Evolutionary conservation across 2,329 filamentous ascomycete genomes (phyloP).

Genomic region (Paracorniculantispora psalliotae): DNA sequence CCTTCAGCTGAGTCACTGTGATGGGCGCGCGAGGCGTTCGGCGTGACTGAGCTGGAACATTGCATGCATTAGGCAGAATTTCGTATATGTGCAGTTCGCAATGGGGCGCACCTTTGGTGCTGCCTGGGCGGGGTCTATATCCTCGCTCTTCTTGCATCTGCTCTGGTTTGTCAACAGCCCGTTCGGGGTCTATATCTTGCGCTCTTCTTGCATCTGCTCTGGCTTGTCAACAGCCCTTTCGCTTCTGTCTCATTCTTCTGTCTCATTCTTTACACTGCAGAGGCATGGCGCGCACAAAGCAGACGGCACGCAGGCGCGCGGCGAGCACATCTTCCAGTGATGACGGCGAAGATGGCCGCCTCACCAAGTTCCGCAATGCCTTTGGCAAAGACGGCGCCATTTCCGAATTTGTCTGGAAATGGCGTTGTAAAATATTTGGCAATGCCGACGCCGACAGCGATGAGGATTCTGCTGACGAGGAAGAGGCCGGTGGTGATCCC

Average conservation of each 20-base stretch:
- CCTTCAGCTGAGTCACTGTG: slow-evolving; percentile 5
- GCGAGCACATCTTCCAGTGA: background rate
- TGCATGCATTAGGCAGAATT: background rate
- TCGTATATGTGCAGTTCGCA: background rate
- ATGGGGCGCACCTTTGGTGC: background rate
- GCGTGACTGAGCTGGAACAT: background rate
- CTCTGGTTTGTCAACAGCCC: too few relatives aligned
- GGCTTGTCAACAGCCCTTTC: too few relatives aligned
- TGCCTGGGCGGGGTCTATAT: slow-evolving; percentile 4
- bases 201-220: too few relatives aligned
- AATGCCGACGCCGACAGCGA: slow-evolving; percentile 14
- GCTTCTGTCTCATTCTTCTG: too few relatives aligned
- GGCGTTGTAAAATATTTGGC: slow-evolving; percentile 27
- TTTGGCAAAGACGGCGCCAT: slow-evolving; percentile 14
- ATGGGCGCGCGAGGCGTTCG: background rate
- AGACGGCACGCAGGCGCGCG: background rate
- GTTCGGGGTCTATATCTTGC: background rate
- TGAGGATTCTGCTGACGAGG: slow-evolving; percentile 16
- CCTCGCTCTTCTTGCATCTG: background rate
- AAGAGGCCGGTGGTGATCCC: slow-evolving; percentile 24
- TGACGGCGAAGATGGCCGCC: background rate
- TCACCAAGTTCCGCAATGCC: background rate
- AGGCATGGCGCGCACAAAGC: slow-evolving; percentile 4
- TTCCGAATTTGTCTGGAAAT: slow-evolving; percentile 27
- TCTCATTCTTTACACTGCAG: too few relatives aligned